Evolutionary conservation across 1,139 yeast species (phyloP).

Genomic region (Sugiyamaella grinbergsii): DNA sequence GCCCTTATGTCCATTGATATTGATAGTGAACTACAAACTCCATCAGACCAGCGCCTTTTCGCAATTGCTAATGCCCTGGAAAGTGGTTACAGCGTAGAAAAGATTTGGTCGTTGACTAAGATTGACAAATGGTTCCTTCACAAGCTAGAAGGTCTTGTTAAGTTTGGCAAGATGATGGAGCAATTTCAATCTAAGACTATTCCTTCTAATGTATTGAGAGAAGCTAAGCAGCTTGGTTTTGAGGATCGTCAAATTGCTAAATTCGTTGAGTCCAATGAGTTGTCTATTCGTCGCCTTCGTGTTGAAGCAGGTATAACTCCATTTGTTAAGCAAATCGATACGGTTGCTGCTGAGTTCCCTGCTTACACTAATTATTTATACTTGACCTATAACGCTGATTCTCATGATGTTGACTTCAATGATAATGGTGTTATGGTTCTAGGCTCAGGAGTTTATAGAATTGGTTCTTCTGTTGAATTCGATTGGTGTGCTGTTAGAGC

Average conservation of each 20-base stretch:
- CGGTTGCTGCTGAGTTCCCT: slow-evolving; percentile 99
- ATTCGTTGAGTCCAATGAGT: slow-evolving; percentile 86
- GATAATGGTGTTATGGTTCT: slow-evolving; percentile 88
- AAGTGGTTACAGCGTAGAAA: slow-evolving; percentile 86
- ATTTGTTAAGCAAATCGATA: slow-evolving; percentile 95
- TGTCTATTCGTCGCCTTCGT: slow-evolving; percentile 88
- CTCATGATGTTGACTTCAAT: slow-evolving; percentile 80
- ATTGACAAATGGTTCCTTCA: slow-evolving; percentile 97
- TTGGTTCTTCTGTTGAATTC: slow-evolving; percentile 92
- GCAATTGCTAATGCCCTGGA: slow-evolving; percentile 93
- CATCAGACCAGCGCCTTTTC: slow-evolving; percentile 93
- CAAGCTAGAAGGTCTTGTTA: slow-evolving; percentile 73
- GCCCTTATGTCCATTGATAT: slow-evolving; percentile 87
- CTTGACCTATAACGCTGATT: slow-evolving; percentile 91
- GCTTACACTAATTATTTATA: slow-evolving; percentile 94
- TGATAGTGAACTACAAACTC: slow-evolving; percentile 88
- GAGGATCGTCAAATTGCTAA: slow-evolving; percentile 96
- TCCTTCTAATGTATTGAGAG: slow-evolving; percentile 63
- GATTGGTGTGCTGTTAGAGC: slow-evolving; percentile 98
- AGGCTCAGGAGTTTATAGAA: slow-evolving; percentile 93
- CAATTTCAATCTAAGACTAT: slow-evolving; percentile 60
- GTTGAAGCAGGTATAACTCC: slow-evolving; percentile 87
- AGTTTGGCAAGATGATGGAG: slow-evolving; percentile 65
- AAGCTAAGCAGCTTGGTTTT: slow-evolving; percentile 96
- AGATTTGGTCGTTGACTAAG: slow-evolving; percentile 87